Evolutionary conservation across 345 rosid genomes (phyloP).

Genomic region (Rubroshorea leprosula): DNA sequence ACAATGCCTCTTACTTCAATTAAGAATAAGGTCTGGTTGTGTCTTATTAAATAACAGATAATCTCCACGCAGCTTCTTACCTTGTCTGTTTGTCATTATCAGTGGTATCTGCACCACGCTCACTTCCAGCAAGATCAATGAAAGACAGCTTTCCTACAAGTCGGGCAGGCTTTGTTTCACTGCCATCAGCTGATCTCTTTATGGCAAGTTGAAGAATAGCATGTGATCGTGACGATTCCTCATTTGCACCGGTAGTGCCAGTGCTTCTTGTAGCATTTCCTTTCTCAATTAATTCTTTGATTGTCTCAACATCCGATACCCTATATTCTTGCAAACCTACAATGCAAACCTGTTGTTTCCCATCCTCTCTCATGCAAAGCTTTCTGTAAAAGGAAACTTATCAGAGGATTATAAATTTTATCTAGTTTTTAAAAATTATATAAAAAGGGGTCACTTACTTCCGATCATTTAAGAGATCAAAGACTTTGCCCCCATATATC

Average conservation of each 20-base stretch:
- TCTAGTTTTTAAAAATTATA: not conserved
- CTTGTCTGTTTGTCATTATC: constrained; percentile 69
- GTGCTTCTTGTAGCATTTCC: constrained; percentile 61
- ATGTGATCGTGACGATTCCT: constrained; percentile 64
- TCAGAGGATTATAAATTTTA: constrained; percentile 4
- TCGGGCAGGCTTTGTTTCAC: constrained; percentile 46
- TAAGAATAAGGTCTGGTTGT: too few relatives aligned
- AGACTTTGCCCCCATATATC: constrained; percentile 66
- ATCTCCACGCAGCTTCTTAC: too few relatives aligned
- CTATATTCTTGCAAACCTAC: constrained; percentile 53
- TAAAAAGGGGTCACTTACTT: constrained; percentile 36
- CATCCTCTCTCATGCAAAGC: too few relatives aligned
- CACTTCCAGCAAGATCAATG: constrained; percentile 69
- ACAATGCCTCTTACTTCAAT: too few relatives aligned
- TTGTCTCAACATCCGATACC: constrained; percentile 50
- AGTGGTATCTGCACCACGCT: constrained; percentile 72
- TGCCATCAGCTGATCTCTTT: constrained; percentile 44
- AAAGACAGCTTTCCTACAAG: constrained; percentile 58
- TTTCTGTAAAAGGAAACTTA: constrained; percentile 33
- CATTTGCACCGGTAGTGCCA: constrained; percentile 52
- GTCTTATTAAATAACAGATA: not conserved
- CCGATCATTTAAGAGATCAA: constrained; percentile 60
- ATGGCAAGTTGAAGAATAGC: constrained; percentile 64
- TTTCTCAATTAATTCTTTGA: constrained; percentile 49
- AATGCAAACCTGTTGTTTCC: too few relatives aligned